Evolutionary conservation across 495 filamentous ascomycete genomes (phyloP), one percentile per base, ranked within the genome.

Genomic region (Daldinia vernicosa): DNA sequence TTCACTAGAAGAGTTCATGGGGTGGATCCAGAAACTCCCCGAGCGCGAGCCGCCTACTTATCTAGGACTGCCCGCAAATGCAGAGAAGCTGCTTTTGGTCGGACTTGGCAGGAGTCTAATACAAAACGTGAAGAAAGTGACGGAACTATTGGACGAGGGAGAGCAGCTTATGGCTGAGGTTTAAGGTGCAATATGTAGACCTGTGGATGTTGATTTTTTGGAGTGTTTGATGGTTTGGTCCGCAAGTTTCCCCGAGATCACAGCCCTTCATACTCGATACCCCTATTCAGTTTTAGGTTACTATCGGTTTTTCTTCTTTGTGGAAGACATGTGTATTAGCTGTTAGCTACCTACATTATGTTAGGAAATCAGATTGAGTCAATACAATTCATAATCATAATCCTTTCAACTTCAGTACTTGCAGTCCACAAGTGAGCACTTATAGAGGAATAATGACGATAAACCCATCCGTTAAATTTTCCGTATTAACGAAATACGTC

Each of bases 1-100:
- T 8, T 88, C 88, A 30, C 88, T 97, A 80, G 88, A 88, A 62
- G 93, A 97, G 70, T 98, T 98, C 74, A 89, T 92, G 80, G 86
- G 87, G 43, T 99, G 95, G 95, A 95, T 98, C 52, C 91, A 97
- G 71, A 86, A 86, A 43, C 81, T 99, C 68, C 95, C 95, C 12
- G 95, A 99, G 85, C 87, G 95, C 74, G 95, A 99, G 77, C 95
- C 95, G 50, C 95, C 95, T 0, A 97, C 94, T 6, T 99, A 97
- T 77, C 84, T 99, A n/a, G 96, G 95, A 27, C 79, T 99, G 64
- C 96, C 95, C 39, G 92, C 94, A 24, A 97, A 98, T 76, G 96
- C 95, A 53, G 95, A 99, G 88, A 98, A 98, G 81, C 75, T 99
- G 77, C 79, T 99, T 74, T 80, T 99, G 47, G 93, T 98, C 35